Base-by-base conservation (phyloP, 371 early-diverging fungal genomes). In the Nematocida homosporus region DNA sequence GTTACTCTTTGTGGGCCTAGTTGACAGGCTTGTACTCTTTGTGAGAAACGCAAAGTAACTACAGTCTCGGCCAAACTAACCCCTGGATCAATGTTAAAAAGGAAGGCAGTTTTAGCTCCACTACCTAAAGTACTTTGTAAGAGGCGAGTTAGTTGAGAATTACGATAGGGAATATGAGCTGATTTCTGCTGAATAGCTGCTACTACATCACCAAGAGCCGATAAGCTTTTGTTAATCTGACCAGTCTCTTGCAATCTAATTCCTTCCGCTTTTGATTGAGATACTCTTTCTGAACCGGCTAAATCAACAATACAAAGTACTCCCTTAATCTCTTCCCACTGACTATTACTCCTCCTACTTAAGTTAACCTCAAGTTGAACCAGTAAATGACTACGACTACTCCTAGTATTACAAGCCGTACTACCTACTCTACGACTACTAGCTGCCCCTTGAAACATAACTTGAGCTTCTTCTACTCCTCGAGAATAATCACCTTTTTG, bases 241-340 rank as follows among this genome's bases (percentile, higher is more conserved):
- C 92, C 91, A 1, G 94, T 92, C 79, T 98, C 96, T 79, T 89
- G 89, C 44, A 95, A 84, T 44, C 94, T 84, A 53, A 91, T 90
- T 18, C 95, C 94, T 23, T 88, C 89, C 0, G 94, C 90, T 8
- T 91, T 91, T 0, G 92, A 92, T 64, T 86, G 81, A 0, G 89
- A 86, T 18, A 96, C 83, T 40, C 95, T 93, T 87, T 99, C 97
- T 30, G 96, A 96, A 81, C 99, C 98, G 40, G 99, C 99, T 80
- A 99, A 85, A 89, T 99, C 99, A 56, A 96, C 94, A 65, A 99
- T 86, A 78, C 89, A 91, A 34, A 96, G 86, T 13, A 88, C 84
- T 2, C 95, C 93, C 20, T 85, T 81, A 18, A 86, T 85, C 2
- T 80, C 80, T 81, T 93, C 92, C 6, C 51, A n/a, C 18, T 40